phyloP scores from a whole-genome alignment of 768 basidiomycete species.

The Rhizopogon vulgaris region DNA sequence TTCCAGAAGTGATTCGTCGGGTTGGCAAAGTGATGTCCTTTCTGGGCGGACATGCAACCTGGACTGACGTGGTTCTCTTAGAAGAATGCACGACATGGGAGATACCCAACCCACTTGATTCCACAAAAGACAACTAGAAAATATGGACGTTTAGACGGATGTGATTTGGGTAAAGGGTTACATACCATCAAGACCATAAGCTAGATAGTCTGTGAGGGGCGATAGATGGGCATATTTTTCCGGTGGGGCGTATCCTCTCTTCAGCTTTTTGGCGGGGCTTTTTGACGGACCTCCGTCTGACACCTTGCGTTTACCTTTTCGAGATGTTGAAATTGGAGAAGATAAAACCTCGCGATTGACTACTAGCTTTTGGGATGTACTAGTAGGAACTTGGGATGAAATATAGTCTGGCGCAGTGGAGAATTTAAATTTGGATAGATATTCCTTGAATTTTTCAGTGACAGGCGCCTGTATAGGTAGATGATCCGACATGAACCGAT shows the following conservation, averaged over 20 bases:
- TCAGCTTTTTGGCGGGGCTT: constrained; percentile 22
- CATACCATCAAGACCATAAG: constrained; percentile 51
- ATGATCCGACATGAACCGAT: not conserved
- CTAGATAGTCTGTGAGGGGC: constrained; percentile 46
- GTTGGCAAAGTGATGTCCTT: constrained; percentile 76
- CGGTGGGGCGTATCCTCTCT: constrained; percentile 43
- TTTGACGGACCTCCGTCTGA: not conserved
- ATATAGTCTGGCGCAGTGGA: not conserved
- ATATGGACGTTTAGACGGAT: not conserved
- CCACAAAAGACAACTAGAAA: constrained; percentile 73
- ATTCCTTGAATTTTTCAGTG: not conserved
- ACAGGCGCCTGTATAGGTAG: too few species aligned
- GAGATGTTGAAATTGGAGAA: not conserved
- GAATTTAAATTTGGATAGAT: not conserved
- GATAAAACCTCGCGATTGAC: not conserved
- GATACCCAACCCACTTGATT: constrained; percentile 56
- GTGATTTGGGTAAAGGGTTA: not conserved
- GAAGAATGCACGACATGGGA: not conserved
- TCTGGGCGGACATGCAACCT: constrained; percentile 57
- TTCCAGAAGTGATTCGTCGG: constrained; percentile 81
- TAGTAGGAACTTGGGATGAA: not conserved
- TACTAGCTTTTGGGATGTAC: not conserved
- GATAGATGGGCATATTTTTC: constrained; percentile 48
- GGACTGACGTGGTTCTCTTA: constrained; percentile 36
- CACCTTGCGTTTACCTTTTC: not conserved